These are phyloP conservation scores for Murraya koenigii DNA, from an alignment of 345 rosid species.

Conservation along the genomic window DNA sequence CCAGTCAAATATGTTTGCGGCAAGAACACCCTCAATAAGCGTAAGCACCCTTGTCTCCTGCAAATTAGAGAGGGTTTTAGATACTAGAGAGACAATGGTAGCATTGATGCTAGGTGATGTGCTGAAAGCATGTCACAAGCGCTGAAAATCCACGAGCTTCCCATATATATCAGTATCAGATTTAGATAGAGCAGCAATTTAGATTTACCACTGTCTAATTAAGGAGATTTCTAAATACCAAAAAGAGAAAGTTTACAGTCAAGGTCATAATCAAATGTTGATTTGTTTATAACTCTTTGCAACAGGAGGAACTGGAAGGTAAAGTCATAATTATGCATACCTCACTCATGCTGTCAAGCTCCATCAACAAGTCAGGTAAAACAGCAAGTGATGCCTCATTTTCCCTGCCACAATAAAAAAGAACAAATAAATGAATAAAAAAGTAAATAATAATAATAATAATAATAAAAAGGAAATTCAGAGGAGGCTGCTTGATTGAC, in stretches of 20 bases:
- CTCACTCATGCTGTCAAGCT: conserved; percentile 88
- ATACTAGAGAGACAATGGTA: neutral
- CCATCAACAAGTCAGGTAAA: conserved; percentile 77
- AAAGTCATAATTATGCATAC: conserved; percentile 34
- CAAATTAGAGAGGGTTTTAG: conserved; percentile 14
- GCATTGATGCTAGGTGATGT: neutral
- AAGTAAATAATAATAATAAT: no score
- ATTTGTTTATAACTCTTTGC: neutral
- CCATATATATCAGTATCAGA: neutral
- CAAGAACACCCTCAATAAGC: conserved; percentile 92
- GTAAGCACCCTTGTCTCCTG: conserved; percentile 92
- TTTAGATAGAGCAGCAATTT: neutral
- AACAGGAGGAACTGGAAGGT: conserved; percentile 1
- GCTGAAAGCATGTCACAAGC: neutral
- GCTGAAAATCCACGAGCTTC: neutral
- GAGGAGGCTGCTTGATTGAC: neutral
- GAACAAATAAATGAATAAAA: conserved; percentile 3
- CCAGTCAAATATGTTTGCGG: conserved; percentile 99
- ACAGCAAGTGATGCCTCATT: conserved; percentile 99
- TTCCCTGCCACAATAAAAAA: conserved; percentile 55
- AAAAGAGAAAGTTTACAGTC: neutral
- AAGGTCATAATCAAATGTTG: neutral
- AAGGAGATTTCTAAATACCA: neutral
- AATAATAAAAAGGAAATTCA: neutral
- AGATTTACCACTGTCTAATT: neutral